Evolutionary conservation across 371 early-diverging fungal genomes (phyloP).

Genomic region (Smittium culicis): DNA sequence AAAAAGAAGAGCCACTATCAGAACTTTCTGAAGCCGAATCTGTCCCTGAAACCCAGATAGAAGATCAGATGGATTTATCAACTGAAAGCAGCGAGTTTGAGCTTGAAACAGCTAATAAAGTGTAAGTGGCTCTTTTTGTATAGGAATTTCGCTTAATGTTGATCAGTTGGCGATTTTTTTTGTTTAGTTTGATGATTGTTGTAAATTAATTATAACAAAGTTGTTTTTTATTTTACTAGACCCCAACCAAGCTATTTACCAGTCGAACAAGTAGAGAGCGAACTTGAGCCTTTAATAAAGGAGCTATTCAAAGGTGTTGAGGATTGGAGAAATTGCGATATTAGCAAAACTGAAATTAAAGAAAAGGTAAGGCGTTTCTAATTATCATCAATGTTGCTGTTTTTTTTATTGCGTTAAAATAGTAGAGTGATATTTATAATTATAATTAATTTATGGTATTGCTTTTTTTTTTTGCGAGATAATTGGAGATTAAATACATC

Average conservation of each 20-base stretch:
- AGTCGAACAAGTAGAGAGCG: slow-evolving; percentile 3
- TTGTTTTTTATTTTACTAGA: no score
- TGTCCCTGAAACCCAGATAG: neutral
- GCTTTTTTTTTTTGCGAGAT: no score
- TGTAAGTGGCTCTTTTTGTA: no score
- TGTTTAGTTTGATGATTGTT: no score
- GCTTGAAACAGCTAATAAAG: no score
- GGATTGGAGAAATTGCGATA: slow-evolving; percentile 1
- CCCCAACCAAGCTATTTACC: slow-evolving; percentile 2
- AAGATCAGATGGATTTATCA: neutral
- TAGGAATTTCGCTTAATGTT: no score
- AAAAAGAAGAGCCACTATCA: neutral
- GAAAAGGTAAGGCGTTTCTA: slow-evolving; percentile 9
- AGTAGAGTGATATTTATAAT: no score
- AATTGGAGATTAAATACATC: no score
- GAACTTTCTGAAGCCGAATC: neutral
- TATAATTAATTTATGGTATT: no score
- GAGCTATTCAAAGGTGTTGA: neutral
- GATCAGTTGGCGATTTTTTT: no score
- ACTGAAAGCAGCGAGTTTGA: neutral
- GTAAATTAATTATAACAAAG: no score
- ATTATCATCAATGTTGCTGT: neutral
- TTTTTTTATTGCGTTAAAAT: neutral
- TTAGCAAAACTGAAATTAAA: slow-evolving; percentile 2
- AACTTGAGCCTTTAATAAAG: neutral